phyloP scores from a whole-genome alignment of 202 grass and related monocot genomes.

The Brachypodium distachyon region DNA sequence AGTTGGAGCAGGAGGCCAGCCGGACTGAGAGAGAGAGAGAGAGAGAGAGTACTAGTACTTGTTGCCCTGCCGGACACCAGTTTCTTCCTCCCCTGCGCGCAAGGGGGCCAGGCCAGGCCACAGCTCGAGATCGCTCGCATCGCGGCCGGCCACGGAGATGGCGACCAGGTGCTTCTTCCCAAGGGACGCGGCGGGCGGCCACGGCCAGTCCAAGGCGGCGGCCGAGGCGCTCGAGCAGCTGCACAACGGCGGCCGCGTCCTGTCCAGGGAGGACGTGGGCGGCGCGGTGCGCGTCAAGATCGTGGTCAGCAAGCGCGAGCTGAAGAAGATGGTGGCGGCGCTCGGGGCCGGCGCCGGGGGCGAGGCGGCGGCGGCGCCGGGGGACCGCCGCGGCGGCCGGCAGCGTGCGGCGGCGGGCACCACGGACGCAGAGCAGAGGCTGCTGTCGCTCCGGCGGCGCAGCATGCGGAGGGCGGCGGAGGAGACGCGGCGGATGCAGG shows the following conservation, averaged over 20 bases:
- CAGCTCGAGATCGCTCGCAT: too few relatives aligned
- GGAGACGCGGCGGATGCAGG: constrained; percentile 22
- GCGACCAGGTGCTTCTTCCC: constrained; percentile 52
- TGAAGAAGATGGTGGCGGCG: constrained; percentile 63
- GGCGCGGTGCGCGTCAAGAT: constrained; percentile 78
- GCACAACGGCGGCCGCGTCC: constrained; percentile 37
- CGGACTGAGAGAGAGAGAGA: too few relatives aligned
- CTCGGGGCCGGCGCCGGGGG: constrained; percentile 19
- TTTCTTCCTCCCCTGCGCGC: neutral
- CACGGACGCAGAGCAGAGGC: constrained; percentile 33
- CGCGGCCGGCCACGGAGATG: neutral
- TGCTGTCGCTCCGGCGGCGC: constrained; percentile 38
- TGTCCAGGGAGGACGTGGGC: constrained; percentile 63
- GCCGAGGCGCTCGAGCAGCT: constrained; percentile 51
- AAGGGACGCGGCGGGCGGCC: constrained; percentile 16
- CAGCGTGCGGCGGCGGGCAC: constrained; percentile 10
- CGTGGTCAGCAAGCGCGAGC: constrained; percentile 75
- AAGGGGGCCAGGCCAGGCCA: too few relatives aligned
- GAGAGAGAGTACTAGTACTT: neutral
- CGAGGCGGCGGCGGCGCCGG: neutral
- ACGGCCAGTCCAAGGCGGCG: constrained; percentile 15
- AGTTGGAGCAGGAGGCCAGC: neutral
- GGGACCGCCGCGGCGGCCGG: constrained; percentile 5
- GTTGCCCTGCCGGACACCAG: neutral
- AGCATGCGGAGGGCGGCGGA: constrained; percentile 27